Evolutionary conservation across 805 yeast species (phyloP), one percentile per base, ranked within the genome.

Genomic region (Zygotorulaspora danielsina): DNA sequence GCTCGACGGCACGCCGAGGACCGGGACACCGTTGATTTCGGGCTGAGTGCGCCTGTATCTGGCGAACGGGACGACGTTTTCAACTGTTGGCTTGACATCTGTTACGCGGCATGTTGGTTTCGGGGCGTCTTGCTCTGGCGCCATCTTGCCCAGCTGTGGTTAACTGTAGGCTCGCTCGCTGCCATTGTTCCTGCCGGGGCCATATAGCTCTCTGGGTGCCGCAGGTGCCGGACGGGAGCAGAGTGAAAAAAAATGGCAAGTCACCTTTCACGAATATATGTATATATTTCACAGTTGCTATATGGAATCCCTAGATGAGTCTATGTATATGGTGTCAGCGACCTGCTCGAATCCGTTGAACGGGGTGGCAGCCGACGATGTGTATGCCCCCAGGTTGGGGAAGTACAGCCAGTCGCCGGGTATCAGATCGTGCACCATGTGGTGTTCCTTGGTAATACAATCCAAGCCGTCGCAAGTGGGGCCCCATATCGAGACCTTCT

Each of bases 381-480:
- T 89, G 66, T 90, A 90, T 13, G 98, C 97, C 12, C 98, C 98
- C 42, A 84, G 63, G 50, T 79, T 71, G 21, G 80, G 71, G 66
- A 90, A 89, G 63, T 79, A 86, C 41, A 90, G 59, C 97, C 97
- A 90, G 61, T 90, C 97, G 6, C 97, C 97, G 30, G 84, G 81
- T 15, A 70, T 68, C 31, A 87, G 78, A 27, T 78, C 77, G 39
- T 73, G 70, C 13, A 79, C 70, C 54, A 90, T 69, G 24, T 50
- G 52, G 44, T 77, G 67, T 25, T 67, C 69, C 33, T 69, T 61
- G 13, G 83, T 61, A 42, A 90, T 77, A 61, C 95, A 83, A 63
- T 90, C 98, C 47, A 90, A 71, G 3, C 97, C 97, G 65, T 90
- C 98, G 67, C 98, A 90, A 13, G 97, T 90, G 32, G 97, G 98